phyloP scores from a whole-genome alignment of 805 yeast genomes.

The Candida sonorensis region DNA sequence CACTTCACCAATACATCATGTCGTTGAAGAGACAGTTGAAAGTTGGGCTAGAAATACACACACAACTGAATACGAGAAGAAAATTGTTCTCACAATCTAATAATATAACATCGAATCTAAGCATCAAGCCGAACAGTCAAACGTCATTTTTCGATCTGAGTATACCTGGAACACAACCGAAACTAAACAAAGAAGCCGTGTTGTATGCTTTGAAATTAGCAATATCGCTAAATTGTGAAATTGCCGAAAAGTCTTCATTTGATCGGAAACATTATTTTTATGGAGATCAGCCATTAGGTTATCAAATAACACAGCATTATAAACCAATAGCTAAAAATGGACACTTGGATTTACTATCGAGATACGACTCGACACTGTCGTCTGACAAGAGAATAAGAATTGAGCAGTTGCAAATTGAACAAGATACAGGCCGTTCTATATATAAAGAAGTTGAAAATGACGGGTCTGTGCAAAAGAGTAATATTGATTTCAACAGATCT shows the following conservation, averaged over 20 bases:
- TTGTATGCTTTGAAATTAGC: slow-evolving; percentile 68
- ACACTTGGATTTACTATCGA: slow-evolving; percentile 33
- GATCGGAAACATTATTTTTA: slow-evolving; percentile 96
- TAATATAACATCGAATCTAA: slow-evolving; percentile 36
- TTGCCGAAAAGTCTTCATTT: slow-evolving; percentile 56
- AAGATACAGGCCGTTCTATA: slow-evolving; percentile 83
- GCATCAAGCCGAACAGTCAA: slow-evolving; percentile 52
- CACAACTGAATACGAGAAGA: slow-evolving; percentile 68
- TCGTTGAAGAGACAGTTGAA: slow-evolving; percentile 35
- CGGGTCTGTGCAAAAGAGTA: slow-evolving; percentile 30
- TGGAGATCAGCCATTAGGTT: slow-evolving; percentile 94
- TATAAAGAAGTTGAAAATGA: too few species aligned
- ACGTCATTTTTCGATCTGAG: slow-evolving; percentile 79
- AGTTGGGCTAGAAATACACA: slow-evolving; percentile 91
- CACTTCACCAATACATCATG: not conserved
- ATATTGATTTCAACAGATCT: slow-evolving; percentile 77
- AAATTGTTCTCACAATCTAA: slow-evolving; percentile 72
- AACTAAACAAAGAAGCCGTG: slow-evolving; percentile 67
- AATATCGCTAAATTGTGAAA: slow-evolving; percentile 52
- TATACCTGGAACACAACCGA: slow-evolving; percentile 90
- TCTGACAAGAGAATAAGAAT: slow-evolving; percentile 47
- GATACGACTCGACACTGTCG: slow-evolving; percentile 45
- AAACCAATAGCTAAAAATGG: slow-evolving; percentile 76
- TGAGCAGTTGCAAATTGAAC: slow-evolving; percentile 85
- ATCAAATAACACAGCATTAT: slow-evolving; percentile 88